Conservation (phyloP, 768 basidiomycete genomes). For the Mycena latifolia region DNA sequence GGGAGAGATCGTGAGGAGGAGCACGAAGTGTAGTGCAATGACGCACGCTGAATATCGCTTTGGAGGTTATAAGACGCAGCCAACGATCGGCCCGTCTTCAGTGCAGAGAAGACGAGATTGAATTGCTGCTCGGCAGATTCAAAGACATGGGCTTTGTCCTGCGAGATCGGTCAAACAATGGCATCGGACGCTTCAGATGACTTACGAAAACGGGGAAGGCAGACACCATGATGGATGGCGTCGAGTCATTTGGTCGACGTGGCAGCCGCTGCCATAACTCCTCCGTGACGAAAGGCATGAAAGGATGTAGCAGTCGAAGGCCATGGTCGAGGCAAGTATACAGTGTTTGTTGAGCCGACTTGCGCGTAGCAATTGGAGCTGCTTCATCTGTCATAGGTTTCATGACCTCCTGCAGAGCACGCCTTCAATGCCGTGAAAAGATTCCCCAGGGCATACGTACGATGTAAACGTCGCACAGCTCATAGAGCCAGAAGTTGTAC, state of each 20-base stretch:
- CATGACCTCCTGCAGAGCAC: slow-evolving; percentile 86
- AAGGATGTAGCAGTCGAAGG: slow-evolving; percentile 91
- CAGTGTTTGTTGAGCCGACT: slow-evolving; percentile 94
- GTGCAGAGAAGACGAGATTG: slow-evolving; percentile 83
- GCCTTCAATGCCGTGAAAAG: slow-evolving; percentile 6
- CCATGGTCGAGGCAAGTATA: slow-evolving; percentile 96
- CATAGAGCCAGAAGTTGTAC: slow-evolving; percentile 98
- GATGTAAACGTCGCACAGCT: slow-evolving; percentile 99
- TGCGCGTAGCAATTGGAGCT: slow-evolving; percentile 68
- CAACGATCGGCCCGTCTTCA: slow-evolving; percentile 86
- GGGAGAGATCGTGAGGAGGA: slow-evolving; percentile 22
- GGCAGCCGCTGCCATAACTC: slow-evolving; percentile 98
- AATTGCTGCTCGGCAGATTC: slow-evolving; percentile 86
- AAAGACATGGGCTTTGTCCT: slow-evolving; percentile 75
- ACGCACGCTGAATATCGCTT: slow-evolving; percentile 83
- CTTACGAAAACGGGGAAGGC: slow-evolving; percentile 85
- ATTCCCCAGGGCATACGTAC: slow-evolving; percentile 56
- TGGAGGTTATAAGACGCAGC: slow-evolving; percentile 93
- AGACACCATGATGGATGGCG: slow-evolving; percentile 91
- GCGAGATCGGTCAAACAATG: neutral
- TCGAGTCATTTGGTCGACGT: slow-evolving; percentile 82
- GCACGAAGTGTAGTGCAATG: slow-evolving; percentile 6
- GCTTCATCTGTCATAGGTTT: slow-evolving; percentile 95
- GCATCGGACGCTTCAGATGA: slow-evolving; percentile 30
- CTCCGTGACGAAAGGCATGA: slow-evolving; percentile 99